Conservation (phyloP, 2,329 filamentous ascomycete genomes). For the Penicillium sp. region DNA sequence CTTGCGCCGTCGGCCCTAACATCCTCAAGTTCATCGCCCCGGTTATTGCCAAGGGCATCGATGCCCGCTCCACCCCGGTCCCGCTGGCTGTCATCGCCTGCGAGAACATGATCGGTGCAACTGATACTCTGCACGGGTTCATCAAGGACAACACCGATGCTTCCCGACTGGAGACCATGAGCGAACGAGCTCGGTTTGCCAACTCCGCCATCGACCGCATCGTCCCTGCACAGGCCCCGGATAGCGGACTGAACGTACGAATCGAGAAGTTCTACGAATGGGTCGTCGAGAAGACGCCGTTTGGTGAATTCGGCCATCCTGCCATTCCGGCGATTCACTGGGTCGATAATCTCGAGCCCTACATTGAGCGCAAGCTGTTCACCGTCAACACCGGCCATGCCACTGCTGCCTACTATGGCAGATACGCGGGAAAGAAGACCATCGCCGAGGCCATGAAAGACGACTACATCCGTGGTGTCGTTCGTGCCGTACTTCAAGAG, state of each 20-base stretch:
- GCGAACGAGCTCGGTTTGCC: slow-evolving; percentile 79
- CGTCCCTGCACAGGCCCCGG: slow-evolving; percentile 80
- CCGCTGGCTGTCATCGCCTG: slow-evolving; percentile 93
- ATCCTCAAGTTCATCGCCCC: slow-evolving; percentile 95
- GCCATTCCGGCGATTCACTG: slow-evolving; percentile 85
- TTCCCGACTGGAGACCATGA: slow-evolving; percentile 64
- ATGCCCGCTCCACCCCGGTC: slow-evolving; percentile 62
- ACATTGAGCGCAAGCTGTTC: slow-evolving; percentile 99
- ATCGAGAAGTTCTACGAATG: slow-evolving; percentile 99
- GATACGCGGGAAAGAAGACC: slow-evolving; percentile 78
- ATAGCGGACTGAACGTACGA: slow-evolving; percentile 81
- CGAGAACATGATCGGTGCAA: slow-evolving; percentile 95
- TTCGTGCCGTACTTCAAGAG: slow-evolving; percentile 76
- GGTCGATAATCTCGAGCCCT: slow-evolving; percentile 86
- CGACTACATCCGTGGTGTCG: slow-evolving; percentile 72
- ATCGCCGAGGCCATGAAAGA: slow-evolving; percentile 88
- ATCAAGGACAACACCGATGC: slow-evolving; percentile 75
- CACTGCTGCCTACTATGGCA: slow-evolving; percentile 91
- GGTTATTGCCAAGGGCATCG: slow-evolving; percentile 90
- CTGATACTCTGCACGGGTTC: slow-evolving; percentile 76
- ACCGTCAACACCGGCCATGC: slow-evolving; percentile 99
- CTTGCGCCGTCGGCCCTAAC: slow-evolving; percentile 94
- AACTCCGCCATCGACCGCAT: slow-evolving; percentile 99
- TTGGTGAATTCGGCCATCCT: slow-evolving; percentile 67
- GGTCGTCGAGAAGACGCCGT: slow-evolving; percentile 88